Evolutionary conservation across 2,329 filamentous ascomycete species (phyloP).

Genomic region (Albifimbria verrucaria): DNA sequence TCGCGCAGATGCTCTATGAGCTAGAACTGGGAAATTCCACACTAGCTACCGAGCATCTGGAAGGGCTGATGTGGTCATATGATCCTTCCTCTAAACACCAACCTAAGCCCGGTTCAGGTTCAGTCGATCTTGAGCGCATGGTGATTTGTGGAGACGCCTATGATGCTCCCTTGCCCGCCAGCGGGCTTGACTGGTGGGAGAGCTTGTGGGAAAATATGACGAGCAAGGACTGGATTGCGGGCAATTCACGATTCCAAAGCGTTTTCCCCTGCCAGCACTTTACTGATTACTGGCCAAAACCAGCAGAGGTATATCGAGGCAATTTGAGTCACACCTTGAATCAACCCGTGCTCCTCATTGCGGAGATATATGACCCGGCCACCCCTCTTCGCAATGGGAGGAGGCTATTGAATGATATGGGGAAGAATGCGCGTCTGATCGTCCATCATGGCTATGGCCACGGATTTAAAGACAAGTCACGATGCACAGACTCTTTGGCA

Average conservation of each 20-base stretch:
- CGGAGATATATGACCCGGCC: slow-evolving; percentile 47
- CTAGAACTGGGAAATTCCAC: slow-evolving; percentile 44
- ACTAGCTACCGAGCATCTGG: slow-evolving; percentile 35
- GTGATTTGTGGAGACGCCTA: slow-evolving; percentile 46
- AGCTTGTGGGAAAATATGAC: slow-evolving; percentile 47
- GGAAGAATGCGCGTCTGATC: slow-evolving; percentile 42
- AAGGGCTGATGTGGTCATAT: slow-evolving; percentile 36
- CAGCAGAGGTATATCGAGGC: slow-evolving; percentile 45
- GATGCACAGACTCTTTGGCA: slow-evolving; percentile 40
- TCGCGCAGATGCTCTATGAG: slow-evolving; percentile 38
- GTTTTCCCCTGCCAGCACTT: slow-evolving; percentile 47
- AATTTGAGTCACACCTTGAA: slow-evolving; percentile 40
- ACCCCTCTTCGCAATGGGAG: slow-evolving; percentile 47
- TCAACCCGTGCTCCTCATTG: slow-evolving; percentile 43
- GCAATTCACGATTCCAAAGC: slow-evolving; percentile 41
- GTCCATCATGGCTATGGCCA: slow-evolving; percentile 50
- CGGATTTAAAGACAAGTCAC: slow-evolving; percentile 40
- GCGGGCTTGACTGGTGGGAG: slow-evolving; percentile 42
- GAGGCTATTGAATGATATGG: slow-evolving; percentile 42
- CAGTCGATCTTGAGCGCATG: slow-evolving; percentile 35
- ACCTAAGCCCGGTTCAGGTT: slow-evolving; percentile 27
- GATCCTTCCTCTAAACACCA: slow-evolving; percentile 31
- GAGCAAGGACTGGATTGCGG: slow-evolving; percentile 39
- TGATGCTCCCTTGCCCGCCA: slow-evolving; percentile 35
- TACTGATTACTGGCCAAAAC: slow-evolving; percentile 39